These are phyloP conservation scores for Spiromastix sp. DNA, from an alignment of 2,329 filamentous ascomycete genomes.

Conservation along the genomic window DNA sequence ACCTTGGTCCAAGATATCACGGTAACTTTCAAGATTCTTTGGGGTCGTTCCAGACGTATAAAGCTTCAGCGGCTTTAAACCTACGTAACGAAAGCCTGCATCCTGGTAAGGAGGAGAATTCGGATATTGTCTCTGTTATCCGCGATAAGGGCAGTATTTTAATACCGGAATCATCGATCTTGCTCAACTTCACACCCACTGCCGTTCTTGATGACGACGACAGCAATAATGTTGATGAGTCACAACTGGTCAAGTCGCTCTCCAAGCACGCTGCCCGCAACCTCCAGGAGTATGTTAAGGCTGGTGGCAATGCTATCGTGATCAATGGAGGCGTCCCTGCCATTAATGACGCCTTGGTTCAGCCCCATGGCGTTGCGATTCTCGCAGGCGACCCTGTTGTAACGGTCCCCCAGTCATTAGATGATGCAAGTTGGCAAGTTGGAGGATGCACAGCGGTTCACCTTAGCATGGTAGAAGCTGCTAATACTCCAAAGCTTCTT, in stretches of 20 bases:
- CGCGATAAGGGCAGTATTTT: conserved; percentile 73
- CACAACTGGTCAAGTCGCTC: conserved; percentile 64
- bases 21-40: conserved; percentile 96
- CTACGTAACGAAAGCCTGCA: conserved; percentile 85
- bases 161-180: conserved; percentile 67
- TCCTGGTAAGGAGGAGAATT: conserved; percentile 78
- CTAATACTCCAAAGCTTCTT: conserved; percentile 59
- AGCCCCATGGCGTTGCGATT: conserved; percentile 68
- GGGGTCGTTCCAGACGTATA: conserved; percentile 92
- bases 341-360: conserved; percentile 78
- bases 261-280: conserved; percentile 60
- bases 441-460: conserved; percentile 84
- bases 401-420: conserved; percentile 69
- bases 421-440: conserved; percentile 85
- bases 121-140: conserved; percentile 84
- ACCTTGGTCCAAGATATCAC: conserved; percentile 80
- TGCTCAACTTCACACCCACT: conserved; percentile 73
- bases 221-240: conserved; percentile 59
- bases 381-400: conserved; percentile 77
- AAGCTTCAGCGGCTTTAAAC: conserved; percentile 81
- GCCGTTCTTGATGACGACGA: conserved; percentile 75
- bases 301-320: conserved; percentile 66
- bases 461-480: conserved; percentile 71
- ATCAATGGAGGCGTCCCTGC: conserved; percentile 82
- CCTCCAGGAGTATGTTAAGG: conserved; percentile 58